phyloP scores from a whole-genome alignment of 768 basidiomycete species.

The Boletus tomentosulus region DNA sequence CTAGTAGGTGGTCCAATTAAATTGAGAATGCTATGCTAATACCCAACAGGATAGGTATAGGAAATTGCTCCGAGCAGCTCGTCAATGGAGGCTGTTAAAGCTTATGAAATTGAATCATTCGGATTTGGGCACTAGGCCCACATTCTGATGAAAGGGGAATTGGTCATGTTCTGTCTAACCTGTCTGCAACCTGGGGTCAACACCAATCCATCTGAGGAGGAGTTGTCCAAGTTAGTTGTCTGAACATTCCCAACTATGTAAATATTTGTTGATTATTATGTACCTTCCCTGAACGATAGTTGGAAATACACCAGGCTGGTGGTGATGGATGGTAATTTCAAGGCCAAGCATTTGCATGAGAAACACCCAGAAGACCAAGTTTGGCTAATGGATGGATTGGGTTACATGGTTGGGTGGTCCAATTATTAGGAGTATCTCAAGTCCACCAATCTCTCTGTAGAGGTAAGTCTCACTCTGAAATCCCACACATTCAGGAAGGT shows the following conservation, averaged over 20 bases:
- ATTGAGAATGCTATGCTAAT: no score
- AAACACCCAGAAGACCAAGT: background rate
- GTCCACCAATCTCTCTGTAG: no score
- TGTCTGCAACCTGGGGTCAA: conserved; percentile 29
- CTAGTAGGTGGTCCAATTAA: conserved; percentile 1
- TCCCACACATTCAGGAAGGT: no score
- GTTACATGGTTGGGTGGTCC: no score
- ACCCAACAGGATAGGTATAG: conserved; percentile 11
- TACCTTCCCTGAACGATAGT: background rate
- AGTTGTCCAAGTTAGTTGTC: no score
- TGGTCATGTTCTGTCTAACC: conserved; percentile 18
- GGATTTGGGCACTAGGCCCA: conserved; percentile 2
- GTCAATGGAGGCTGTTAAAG: conserved; percentile 18
- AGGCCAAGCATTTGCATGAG: background rate
- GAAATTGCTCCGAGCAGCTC: conserved; percentile 10
- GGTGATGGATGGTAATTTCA: background rate
- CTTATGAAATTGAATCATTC: conserved; percentile 18
- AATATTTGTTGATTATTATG: no score
- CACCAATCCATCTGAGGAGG: no score
- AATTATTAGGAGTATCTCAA: no score
- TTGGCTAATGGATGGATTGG: background rate
- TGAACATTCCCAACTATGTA: no score
- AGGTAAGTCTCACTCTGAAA: no score
- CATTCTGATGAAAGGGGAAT: background rate
- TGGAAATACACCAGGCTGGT: background rate